These are phyloP conservation scores for Pseudocercospora vitis DNA, from an alignment of 2,329 filamentous ascomycete species.

Conservation along the genomic window DNA sequence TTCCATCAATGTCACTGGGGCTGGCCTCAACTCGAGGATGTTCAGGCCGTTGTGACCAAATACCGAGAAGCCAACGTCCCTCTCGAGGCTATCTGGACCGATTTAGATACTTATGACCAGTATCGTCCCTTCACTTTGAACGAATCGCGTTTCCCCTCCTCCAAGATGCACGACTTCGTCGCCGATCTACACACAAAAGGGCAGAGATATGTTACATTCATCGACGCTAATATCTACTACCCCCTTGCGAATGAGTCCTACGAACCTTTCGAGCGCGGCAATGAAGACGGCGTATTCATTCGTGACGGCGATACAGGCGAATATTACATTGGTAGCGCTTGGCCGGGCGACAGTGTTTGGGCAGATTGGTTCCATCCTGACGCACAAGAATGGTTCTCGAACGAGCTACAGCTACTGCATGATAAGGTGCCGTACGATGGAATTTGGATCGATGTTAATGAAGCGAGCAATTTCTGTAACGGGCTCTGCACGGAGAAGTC, in stretches of 20 bases:
- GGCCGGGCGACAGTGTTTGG: constrained; percentile 28
- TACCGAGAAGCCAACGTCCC: constrained; percentile 55
- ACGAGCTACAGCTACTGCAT: constrained; percentile 25
- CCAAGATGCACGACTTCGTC: constrained; percentile 55
- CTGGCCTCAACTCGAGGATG: constrained; percentile 66
- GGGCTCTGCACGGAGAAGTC: constrained; percentile 20
- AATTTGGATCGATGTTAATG: constrained; percentile 33
- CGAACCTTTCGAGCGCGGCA: constrained; percentile 52
- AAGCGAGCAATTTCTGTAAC: constrained; percentile 29
- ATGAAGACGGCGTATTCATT: constrained; percentile 52
- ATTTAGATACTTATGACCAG: constrained; percentile 36
- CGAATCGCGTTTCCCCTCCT: constrained; percentile 29
- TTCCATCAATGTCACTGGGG: constrained; percentile 70
- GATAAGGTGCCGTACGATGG: constrained; percentile 25
- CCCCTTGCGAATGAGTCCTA: constrained; percentile 62
- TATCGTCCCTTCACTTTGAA: constrained; percentile 6
- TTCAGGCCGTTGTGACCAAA: constrained; percentile 58
- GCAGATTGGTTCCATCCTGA: constrained; percentile 27
- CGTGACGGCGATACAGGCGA: constrained; percentile 56
- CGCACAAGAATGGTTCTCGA: constrained; percentile 29
- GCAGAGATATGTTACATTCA: constrained; percentile 57
- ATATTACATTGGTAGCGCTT: constrained; percentile 31
- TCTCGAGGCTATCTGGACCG: constrained; percentile 40
- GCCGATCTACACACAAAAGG: constrained; percentile 51
- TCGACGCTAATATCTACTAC: constrained; percentile 63